A percentile compares a stretch with the other conserved stretches of the same genome.
Evolutionary conservation across 1,139 yeast species (phyloP).

Genomic region (Suhomyces bolitotheri): DNA sequence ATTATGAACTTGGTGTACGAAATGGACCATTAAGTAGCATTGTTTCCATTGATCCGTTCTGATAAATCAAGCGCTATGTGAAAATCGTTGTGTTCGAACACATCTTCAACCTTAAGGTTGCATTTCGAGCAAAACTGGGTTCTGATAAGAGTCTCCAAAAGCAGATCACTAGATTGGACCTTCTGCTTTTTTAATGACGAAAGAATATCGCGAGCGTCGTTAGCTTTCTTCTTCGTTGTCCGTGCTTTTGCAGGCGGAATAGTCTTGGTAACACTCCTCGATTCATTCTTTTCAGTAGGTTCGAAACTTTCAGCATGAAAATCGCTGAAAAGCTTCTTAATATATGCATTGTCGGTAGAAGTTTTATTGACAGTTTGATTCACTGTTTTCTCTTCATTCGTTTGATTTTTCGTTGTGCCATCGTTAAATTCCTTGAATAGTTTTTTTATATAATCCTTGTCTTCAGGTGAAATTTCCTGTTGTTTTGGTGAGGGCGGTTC

Average conservation of each 20-base stretch:
- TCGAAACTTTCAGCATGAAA: slow-evolving; percentile 4
- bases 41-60: slow-evolving; percentile 22
- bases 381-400: not conserved
- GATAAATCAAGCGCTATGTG: slow-evolving; percentile 44
- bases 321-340: slow-evolving; percentile 13
- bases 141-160: slow-evolving; percentile 21
- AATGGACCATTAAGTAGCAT: slow-evolving; percentile 23
- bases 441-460: slow-evolving; percentile 21
- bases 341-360: slow-evolving; percentile 7
- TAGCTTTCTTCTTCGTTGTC: not conserved
- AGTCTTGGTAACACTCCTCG: not conserved
- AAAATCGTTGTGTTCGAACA: slow-evolving; percentile 42
- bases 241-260: not conserved
- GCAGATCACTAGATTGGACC: slow-evolving; percentile 2
- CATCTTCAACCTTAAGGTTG: slow-evolving; percentile 27
- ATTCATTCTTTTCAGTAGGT: not conserved
- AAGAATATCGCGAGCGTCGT: slow-evolving; percentile 25
- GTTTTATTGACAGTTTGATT: not conserved
- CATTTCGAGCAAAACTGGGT: slow-evolving; percentile 30
- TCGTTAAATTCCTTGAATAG: slow-evolving; percentile 25
- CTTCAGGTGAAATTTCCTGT: slow-evolving; percentile 8
- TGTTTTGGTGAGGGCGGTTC: slow-evolving; percentile 2
- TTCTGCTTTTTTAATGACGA: slow-evolving; percentile 20
- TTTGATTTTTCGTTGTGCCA: not conserved
- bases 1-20: slow-evolving; percentile 45